These are phyloP conservation scores for Fusarium sp. DNA, from an alignment of 2,329 filamentous ascomycete species.

Conservation along the genomic window DNA sequence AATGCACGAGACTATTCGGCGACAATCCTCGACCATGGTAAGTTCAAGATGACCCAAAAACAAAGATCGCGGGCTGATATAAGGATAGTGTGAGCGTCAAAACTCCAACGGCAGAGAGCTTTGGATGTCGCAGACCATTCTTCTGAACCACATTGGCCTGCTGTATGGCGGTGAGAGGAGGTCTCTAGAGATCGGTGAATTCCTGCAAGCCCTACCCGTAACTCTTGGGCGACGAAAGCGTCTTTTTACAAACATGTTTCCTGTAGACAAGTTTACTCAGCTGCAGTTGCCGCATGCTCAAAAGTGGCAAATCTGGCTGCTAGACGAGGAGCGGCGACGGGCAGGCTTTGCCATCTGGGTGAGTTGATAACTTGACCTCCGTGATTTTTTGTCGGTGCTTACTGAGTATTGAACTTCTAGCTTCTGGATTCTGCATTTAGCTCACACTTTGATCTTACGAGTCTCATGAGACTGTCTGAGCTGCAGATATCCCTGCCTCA, in stretches of 20 bases:
- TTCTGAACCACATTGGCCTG: not conserved
- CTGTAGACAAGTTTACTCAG: conserved; percentile 1
- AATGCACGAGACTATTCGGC: not conserved
- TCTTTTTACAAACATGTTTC: conserved; percentile 8
- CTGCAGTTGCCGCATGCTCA: not conserved
- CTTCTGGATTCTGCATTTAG: not conserved
- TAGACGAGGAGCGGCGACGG: not conserved
- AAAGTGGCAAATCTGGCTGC: conserved; percentile 6
- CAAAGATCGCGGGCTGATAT: too few relatives aligned
- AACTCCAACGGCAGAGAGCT: conserved; percentile 1
- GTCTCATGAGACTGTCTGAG: not conserved
- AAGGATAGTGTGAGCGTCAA: not conserved
- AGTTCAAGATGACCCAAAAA: too few relatives aligned
- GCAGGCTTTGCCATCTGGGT: conserved; percentile 9
- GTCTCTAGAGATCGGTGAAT: conserved; percentile 2
- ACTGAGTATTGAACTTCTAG: not conserved
- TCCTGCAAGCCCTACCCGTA: not conserved
- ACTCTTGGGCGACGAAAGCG: not conserved
- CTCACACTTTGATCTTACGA: not conserved
- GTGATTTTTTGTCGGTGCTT: rapidly evolving
- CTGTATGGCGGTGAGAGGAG: not conserved
- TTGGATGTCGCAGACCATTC: conserved; percentile 4
- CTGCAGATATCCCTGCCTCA: conserved; percentile 3
- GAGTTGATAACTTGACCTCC: not conserved
- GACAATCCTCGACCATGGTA: not conserved